phyloP scores from a whole-genome alignment of 2,329 filamentous ascomycete genomes.

The Penicillium sclerotigenum region DNA sequence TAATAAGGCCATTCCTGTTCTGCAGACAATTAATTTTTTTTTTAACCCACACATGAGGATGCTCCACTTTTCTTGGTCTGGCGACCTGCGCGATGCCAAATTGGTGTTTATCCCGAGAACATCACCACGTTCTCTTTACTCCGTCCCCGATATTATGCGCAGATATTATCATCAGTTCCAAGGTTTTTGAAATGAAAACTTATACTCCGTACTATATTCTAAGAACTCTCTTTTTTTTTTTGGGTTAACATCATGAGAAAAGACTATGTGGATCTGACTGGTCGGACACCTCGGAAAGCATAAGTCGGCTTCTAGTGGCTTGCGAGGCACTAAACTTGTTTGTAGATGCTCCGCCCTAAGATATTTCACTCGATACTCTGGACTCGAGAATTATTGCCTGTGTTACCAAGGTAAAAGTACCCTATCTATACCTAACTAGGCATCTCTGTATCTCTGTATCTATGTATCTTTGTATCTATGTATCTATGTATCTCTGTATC shows the following conservation, averaged over 20 bases:
- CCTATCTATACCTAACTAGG: not conserved
- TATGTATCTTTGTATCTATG: not conserved
- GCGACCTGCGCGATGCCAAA: conserved; percentile 18
- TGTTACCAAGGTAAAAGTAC: conserved; percentile 12
- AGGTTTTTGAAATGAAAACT: not conserved
- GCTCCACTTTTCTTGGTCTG: conserved; percentile 11
- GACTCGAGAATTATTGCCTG: no score
- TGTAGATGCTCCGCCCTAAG: not conserved
- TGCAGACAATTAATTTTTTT: not conserved
- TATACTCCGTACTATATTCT: no score
- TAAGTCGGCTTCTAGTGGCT: conserved; percentile 9
- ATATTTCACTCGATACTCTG: conserved; percentile 1
- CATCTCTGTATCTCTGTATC: not conserved
- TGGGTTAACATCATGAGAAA: not conserved
- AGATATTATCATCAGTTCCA: not conserved
- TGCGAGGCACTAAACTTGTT: conserved; percentile 2
- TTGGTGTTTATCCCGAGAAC: conserved; percentile 17
- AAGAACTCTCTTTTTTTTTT: no score
- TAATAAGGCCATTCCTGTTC: not conserved
- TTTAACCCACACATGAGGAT: not conserved
- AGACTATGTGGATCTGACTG: conserved; percentile 6
- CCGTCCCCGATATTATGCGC: not conserved
- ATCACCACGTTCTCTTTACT: conserved; percentile 1
- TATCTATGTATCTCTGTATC: not conserved
- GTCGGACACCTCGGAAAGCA: conserved; percentile 19